Conservation (phyloP, 202 grass and related monocot species). For the Eragrostis tef region DNA sequence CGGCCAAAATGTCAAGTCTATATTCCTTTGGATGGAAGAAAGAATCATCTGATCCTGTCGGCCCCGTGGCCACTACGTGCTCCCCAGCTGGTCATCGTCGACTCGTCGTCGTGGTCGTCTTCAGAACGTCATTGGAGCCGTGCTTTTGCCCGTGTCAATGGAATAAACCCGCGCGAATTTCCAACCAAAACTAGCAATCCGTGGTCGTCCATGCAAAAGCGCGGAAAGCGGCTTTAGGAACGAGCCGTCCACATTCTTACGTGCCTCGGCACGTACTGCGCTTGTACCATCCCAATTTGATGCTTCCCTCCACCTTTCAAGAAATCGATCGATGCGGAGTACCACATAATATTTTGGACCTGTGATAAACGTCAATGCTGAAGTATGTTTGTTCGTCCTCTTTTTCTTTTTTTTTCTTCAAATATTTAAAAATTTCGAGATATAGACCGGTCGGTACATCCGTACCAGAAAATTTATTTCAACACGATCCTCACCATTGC, state of each 20-base stretch:
- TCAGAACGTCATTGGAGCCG: no score
- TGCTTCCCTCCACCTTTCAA: slow-evolving; percentile 27
- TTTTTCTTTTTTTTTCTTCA: background rate
- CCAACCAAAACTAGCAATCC: background rate
- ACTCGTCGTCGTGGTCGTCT: background rate
- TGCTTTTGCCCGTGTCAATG: background rate
- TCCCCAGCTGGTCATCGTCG: background rate
- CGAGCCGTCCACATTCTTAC: slow-evolving; percentile 10
- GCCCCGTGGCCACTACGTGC: background rate
- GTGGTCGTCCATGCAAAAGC: slow-evolving; percentile 31
- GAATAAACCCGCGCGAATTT: background rate
- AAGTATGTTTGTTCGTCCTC: background rate
- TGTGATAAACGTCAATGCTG: background rate
- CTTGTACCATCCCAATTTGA: background rate
- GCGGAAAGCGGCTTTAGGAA: slow-evolving; percentile 10
- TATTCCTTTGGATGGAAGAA: slow-evolving; percentile 5
- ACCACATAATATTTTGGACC: background rate
- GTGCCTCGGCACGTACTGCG: background rate
- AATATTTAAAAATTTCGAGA: background rate
- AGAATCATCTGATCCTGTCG: slow-evolving; percentile 34
- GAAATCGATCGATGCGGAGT: background rate
- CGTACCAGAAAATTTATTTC: background rate
- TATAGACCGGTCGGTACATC: slow-evolving; percentile 12
- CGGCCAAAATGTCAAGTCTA: background rate
- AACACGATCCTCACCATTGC: background rate